Base-by-base conservation (phyloP, 768 basidiomycete genomes). In the Lactarius sp. region DNA sequence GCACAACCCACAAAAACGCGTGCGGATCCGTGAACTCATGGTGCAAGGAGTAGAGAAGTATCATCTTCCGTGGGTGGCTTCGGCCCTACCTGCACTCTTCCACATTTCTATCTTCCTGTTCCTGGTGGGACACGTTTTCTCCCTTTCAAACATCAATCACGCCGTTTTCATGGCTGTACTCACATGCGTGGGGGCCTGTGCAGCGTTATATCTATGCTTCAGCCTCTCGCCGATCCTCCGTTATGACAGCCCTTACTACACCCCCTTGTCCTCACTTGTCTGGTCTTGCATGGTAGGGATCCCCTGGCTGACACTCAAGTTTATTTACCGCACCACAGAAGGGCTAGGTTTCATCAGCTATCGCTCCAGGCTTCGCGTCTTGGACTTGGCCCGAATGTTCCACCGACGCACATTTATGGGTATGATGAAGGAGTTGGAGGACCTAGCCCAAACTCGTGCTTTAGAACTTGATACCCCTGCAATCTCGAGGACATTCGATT, bases 81-180 rank as follows among this genome's bases (percentile, higher is more conserved):
- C 62, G 52, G 51, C 42, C 22, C 36, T 9, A 5, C 31, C 31
- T 59, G 4, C 46, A 42, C 22, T 54, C 46, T 42, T 64, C 20
- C 62, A 64, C 14, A n/a, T 42, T 10, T 59, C 58, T 20, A 50
- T 64, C 39, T 49, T 60, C 7, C 18, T 50, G 8, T 64, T 60
- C 51, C 16, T 59, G 16, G 0, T 31, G 7, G 58, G 62, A 16
- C 62, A 55, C 46, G 7, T 58, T 36, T 7, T 53, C 6, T 53
- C 4, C 34, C 52, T 37, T n/a, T 53, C 33, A 10, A 39, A n/a
- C 34, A 37, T 37, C 52, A 52, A 50, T 56, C n/a, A 16, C 33
- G 22, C 1, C 47, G 13, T 12, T 36, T 52, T 34, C 31, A 6
- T 14, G 62, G 44, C 39, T 36, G 14, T 7, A 0, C 31, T 20